These are phyloP conservation scores for Piper betle DNA, from an alignment of 164 flowering plant species.

Conservation along the genomic window DNA sequence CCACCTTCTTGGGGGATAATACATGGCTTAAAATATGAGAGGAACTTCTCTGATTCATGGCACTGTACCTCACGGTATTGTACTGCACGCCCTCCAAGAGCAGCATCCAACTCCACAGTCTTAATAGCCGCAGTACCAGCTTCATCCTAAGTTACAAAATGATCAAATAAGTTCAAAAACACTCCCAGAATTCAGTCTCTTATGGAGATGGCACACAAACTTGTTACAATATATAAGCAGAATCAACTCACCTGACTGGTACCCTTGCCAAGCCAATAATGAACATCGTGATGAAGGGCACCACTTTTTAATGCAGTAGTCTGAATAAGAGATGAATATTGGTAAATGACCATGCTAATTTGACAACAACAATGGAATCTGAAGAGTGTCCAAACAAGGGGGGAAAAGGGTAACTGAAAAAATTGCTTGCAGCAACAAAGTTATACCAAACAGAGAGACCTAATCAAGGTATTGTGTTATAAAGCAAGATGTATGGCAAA, in stretches of 20 bases:
- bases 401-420: too few species aligned
- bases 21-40: constrained; percentile 95
- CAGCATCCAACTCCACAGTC: constrained; percentile 96
- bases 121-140: constrained; percentile 93
- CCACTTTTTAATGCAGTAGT: constrained; percentile 87
- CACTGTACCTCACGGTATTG: constrained; percentile 99
- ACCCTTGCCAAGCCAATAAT: constrained; percentile 98
- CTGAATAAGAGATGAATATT: constrained; percentile 25
- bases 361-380: too few species aligned
- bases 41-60: constrained; percentile 91
- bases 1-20: constrained; percentile 96
- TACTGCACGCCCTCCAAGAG: constrained; percentile 99
- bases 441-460: too few species aligned
- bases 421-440: too few species aligned
- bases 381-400: too few species aligned
- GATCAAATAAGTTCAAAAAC: neutral
- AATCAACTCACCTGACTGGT: constrained; percentile 55
- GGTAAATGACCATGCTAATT: neutral
- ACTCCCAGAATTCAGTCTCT: constrained; percentile 6
- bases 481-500: too few species aligned
- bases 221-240: constrained; percentile 29
- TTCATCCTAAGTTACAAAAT: constrained; percentile 53
- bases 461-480: too few species aligned
- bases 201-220: neutral
- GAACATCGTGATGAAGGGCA: constrained; percentile 82